Evolutionary conservation across 106 monocot genomes (phyloP).

Genomic region (Amphibolis antarctica): DNA sequence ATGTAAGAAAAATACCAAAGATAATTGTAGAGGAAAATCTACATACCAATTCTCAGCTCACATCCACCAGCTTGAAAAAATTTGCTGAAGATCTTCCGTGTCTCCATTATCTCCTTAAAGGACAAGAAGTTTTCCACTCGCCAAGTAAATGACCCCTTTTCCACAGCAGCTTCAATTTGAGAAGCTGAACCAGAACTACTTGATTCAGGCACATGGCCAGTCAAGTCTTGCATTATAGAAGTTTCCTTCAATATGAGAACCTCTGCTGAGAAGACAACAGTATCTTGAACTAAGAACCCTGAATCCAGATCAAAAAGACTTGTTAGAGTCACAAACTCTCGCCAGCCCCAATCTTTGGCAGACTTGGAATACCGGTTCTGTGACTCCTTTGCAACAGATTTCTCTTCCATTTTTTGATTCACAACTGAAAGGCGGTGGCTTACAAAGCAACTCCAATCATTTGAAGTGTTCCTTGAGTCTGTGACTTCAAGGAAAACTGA

Average conservation of each 20-base stretch:
- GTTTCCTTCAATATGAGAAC: constrained; percentile 95
- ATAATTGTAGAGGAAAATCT: background rate
- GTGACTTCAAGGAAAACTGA: constrained; percentile 97
- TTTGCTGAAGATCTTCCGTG: constrained; percentile 91
- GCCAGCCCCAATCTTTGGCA: constrained; percentile 99
- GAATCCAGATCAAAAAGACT: constrained; percentile 93
- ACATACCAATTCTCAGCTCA: constrained; percentile 84
- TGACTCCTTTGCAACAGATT: constrained; percentile 77
- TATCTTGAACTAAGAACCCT: constrained; percentile 89
- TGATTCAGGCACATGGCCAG: constrained; percentile 30
- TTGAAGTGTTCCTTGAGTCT: constrained; percentile 54
- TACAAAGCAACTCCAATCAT: constrained; percentile 97
- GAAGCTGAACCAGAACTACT: constrained; percentile 16
- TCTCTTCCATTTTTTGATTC: constrained; percentile 82
- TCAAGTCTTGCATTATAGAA: constrained; percentile 49
- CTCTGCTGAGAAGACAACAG: constrained; percentile 81
- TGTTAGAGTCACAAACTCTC: constrained; percentile 91
- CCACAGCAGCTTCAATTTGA: constrained; percentile 43
- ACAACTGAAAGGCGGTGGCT: constrained; percentile 86
- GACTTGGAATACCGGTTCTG: constrained; percentile 96
- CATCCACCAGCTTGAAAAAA: constrained; percentile 91
- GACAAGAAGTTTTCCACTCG: constrained; percentile 89
- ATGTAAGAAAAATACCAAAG: background rate
- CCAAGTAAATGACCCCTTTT: constrained; percentile 74
- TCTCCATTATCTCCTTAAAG: constrained; percentile 99